Conservation (phyloP, 768 basidiomycete genomes). For the Mycena vulgaris region DNA sequence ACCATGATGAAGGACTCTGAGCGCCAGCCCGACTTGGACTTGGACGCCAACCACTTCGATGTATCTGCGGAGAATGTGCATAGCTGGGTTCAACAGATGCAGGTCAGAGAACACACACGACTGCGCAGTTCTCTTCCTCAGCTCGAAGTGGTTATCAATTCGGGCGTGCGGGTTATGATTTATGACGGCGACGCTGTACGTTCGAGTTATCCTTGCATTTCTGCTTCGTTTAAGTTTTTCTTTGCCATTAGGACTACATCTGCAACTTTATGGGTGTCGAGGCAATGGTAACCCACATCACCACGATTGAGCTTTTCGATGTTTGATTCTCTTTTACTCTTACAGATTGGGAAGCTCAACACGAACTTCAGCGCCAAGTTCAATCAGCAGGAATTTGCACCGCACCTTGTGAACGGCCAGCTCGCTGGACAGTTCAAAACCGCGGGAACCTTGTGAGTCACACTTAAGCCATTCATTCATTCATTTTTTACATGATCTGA, state of each 20-base stretch:
- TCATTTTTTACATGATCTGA: background rate
- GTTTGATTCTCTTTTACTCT: too few species aligned
- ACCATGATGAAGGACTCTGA: too few species aligned
- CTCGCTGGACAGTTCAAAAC: constrained; percentile 59
- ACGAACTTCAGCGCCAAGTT: constrained; percentile 46
- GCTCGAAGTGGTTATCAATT: constrained; percentile 58
- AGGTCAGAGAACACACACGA: too few species aligned
- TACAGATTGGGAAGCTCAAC: background rate
- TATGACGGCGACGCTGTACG: constrained; percentile 58
- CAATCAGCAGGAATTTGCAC: constrained; percentile 49
- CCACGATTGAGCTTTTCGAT: too few species aligned
- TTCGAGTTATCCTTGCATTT: constrained; percentile 7
- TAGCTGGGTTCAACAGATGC: too few species aligned
- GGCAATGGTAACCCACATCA: constrained; percentile 52
- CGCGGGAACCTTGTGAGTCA: constrained; percentile 55
- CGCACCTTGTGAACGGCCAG: constrained; percentile 55
- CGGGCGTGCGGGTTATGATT: constrained; percentile 57
- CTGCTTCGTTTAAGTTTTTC: background rate
- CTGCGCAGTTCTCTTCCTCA: constrained; percentile 57
- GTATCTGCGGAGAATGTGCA: too few species aligned
- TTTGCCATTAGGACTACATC: constrained; percentile 52
- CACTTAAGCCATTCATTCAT: background rate
- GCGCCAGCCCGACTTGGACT: too few species aligned
- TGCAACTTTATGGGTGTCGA: constrained; percentile 60
- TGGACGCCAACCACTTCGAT: too few species aligned